These are phyloP conservation scores for Annulohypoxylon nitens DNA, from an alignment of 495 filamentous ascomycete species.

Conservation along the genomic window DNA sequence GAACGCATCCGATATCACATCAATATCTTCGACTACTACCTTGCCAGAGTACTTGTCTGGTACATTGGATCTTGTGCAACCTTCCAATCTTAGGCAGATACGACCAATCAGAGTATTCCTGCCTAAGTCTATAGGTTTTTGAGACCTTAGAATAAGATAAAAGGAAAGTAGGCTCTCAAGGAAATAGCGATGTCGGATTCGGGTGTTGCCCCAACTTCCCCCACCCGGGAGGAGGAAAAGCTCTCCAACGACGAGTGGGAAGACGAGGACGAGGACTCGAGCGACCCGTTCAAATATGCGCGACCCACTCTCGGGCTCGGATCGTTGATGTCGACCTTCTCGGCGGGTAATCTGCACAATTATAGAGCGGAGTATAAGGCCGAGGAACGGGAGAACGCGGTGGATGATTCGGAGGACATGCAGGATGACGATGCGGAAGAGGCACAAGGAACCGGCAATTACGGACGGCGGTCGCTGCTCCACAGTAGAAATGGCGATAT, in stretches of 20 bases:
- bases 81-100: not conserved
- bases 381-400: constrained; percentile 25
- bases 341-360: not conserved
- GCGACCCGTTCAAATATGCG: not conserved
- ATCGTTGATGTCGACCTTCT: not conserved
- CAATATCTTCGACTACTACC: not conserved
- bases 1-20: constrained; percentile 31
- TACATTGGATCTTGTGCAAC: not conserved
- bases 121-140: not conserved
- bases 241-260: not conserved
- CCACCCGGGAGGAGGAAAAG: not conserved
- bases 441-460: constrained; percentile 25
- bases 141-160: not conserved
- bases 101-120: constrained; percentile 25
- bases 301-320: constrained; percentile 5
- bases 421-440: constrained; percentile 30
- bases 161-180: not conserved
- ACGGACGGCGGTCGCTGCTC: constrained; percentile 12
- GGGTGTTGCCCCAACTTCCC: not conserved
- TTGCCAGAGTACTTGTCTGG: not conserved
- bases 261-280: not conserved
- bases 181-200: not conserved
- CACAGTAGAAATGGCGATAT: not conserved
- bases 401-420: constrained; percentile 46
- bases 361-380: not conserved